Conservation (phyloP, 2,329 filamentous ascomycete genomes). For the Pezicula radicicola region DNA sequence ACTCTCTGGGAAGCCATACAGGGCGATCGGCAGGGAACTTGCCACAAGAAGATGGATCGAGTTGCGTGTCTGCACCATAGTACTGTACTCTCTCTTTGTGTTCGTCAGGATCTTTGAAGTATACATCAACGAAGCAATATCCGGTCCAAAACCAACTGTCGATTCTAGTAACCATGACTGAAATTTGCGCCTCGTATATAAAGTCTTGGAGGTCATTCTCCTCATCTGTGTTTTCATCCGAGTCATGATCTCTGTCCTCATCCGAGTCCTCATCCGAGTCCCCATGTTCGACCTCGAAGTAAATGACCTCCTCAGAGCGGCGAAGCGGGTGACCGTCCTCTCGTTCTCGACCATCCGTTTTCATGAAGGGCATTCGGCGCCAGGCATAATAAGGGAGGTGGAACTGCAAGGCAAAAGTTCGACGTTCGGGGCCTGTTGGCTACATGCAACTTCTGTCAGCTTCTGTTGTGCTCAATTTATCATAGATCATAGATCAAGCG, state of each 20-base stretch:
- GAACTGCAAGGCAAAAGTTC: slow-evolving; percentile 8
- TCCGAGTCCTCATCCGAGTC: too few species aligned
- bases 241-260: too few species aligned
- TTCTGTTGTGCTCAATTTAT: neutral
- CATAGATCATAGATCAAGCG: neutral
- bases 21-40: neutral
- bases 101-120: slow-evolving; percentile 3
- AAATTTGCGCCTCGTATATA: slow-evolving; percentile 10
- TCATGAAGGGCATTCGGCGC: neutral
- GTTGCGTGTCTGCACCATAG: neutral
- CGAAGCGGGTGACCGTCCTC: slow-evolving; percentile 2
- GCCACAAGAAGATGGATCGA: slow-evolving; percentile 10
- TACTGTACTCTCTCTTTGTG: slow-evolving; percentile 2
- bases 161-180: slow-evolving; percentile 9
- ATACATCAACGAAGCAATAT: slow-evolving; percentile 10
- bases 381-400: slow-evolving; percentile 12
- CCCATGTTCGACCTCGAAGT: neutral
- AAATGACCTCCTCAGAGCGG: slow-evolving; percentile 3
- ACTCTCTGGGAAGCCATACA: slow-evolving; percentile 7
- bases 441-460: neutral
- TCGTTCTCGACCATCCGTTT: neutral
- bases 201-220: neutral
- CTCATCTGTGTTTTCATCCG: neutral
- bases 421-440: neutral
- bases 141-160: slow-evolving; percentile 9